phyloP scores from a whole-genome alignment of 2,329 filamentous ascomycete genomes.

The Coleophoma eucalyptorum region DNA sequence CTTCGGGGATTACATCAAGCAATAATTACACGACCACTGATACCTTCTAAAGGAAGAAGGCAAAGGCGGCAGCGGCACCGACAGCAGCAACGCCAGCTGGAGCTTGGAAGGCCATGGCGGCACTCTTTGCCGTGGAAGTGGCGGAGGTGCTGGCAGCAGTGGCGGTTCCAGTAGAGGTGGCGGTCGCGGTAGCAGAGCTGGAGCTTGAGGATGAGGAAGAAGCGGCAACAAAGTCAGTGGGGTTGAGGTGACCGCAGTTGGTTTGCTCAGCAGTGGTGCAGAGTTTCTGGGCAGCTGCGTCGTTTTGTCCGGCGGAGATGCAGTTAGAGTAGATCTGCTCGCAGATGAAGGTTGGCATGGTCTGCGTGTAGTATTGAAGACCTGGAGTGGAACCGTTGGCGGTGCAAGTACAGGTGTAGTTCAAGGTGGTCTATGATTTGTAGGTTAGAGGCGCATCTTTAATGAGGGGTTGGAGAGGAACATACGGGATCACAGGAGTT shows the following conservation, averaged over 20 bases:
- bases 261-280: slow-evolving; percentile 39
- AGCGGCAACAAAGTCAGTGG: slow-evolving; percentile 23
- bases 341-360: slow-evolving; percentile 59
- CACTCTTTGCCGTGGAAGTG: slow-evolving; percentile 26
- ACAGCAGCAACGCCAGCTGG: slow-evolving; percentile 39
- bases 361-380: slow-evolving; percentile 50
- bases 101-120: slow-evolving; percentile 39
- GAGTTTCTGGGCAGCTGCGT: slow-evolving; percentile 37
- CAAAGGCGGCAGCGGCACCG: slow-evolving; percentile 49
- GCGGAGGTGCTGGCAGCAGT: slow-evolving; percentile 22
- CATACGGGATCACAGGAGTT: slow-evolving; percentile 57
- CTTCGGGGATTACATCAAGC: slow-evolving; percentile 7
- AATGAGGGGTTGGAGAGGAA: slow-evolving; percentile 5
- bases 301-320: slow-evolving; percentile 38
- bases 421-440: slow-evolving; percentile 38
- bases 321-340: slow-evolving; percentile 45
- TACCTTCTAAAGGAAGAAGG: slow-evolving; percentile 47
- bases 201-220: slow-evolving; percentile 33
- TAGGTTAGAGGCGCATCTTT: neutral
- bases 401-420: slow-evolving; percentile 52
- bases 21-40: neutral
- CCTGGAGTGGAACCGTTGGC: slow-evolving; percentile 48
- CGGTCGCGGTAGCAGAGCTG: slow-evolving; percentile 24
- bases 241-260: slow-evolving; percentile 43
- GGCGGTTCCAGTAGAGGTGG: slow-evolving; percentile 21